These are phyloP conservation scores for Chernovozyma sophiae-reginae DNA, from an alignment of 1,139 yeast species.

Conservation along the genomic window DNA sequence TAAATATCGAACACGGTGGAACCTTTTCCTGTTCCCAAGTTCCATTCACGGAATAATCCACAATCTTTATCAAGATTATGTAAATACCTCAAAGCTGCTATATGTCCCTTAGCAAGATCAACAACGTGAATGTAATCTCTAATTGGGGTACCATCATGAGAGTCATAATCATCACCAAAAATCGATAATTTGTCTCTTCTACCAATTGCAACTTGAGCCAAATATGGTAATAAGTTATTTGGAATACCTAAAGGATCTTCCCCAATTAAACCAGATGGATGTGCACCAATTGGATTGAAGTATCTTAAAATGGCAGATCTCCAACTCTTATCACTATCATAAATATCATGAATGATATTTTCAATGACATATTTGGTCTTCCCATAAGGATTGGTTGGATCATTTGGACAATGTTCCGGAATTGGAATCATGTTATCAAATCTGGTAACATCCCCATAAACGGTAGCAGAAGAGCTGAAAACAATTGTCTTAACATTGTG, in stretches of 20 bases:
- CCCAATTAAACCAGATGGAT: constrained; percentile 74
- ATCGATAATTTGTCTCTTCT: constrained; percentile 61
- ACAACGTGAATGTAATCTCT: constrained; percentile 81
- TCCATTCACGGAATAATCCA: constrained; percentile 74
- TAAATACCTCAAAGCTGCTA: constrained; percentile 65
- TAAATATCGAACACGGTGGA: constrained; percentile 73
- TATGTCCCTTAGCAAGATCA: constrained; percentile 78
- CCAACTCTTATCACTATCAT: constrained; percentile 48
- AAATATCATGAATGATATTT: constrained; percentile 55
- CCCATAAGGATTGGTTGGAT: constrained; percentile 77
- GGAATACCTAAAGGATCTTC: constrained; percentile 81
- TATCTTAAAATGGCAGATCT: constrained; percentile 67
- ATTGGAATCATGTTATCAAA: constrained; percentile 73
- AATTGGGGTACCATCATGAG: constrained; percentile 78
- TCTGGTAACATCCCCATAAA: constrained; percentile 78
- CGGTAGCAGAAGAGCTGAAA: constrained; percentile 79
- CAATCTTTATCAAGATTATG: constrained; percentile 28
- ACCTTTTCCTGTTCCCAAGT: constrained; percentile 78
- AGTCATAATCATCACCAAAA: constrained; percentile 65
- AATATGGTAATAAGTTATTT: constrained; percentile 68
- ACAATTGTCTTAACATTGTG: constrained; percentile 56
- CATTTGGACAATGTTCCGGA: constrained; percentile 75
- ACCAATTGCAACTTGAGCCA: constrained; percentile 77
- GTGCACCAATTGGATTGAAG: constrained; percentile 85
- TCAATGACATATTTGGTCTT: constrained; percentile 67